Evolutionary conservation across 345 rosid species (phyloP).

Genomic region (Dimocarpus longan): DNA sequence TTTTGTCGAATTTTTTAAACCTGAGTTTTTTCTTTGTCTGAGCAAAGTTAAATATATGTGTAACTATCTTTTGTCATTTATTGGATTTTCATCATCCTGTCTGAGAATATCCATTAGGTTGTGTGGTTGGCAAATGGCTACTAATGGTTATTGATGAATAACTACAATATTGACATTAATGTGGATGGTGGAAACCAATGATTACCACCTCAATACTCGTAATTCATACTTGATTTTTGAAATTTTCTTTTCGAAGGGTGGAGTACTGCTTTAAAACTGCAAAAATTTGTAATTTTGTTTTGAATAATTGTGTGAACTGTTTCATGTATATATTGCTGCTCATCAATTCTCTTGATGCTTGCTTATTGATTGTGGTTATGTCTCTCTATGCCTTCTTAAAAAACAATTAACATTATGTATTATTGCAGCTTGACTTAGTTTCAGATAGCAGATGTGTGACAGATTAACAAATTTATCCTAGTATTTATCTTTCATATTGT

Average conservation of each 20-base stretch:
- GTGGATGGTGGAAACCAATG: background rate
- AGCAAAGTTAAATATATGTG: background rate
- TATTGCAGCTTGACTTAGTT: background rate
- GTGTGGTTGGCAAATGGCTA: background rate
- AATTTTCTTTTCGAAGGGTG: background rate
- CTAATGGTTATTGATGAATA: background rate
- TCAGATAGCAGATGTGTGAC: background rate
- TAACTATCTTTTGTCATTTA: background rate
- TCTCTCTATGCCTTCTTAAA: background rate
- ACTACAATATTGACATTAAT: background rate
- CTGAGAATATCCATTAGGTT: background rate
- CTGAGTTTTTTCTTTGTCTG: background rate
- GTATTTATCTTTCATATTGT: background rate
- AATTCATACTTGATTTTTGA: background rate
- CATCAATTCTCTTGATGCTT: background rate
- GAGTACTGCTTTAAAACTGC: background rate
- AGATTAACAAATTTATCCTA: background rate
- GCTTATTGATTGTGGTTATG: background rate
- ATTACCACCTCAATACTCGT: background rate
- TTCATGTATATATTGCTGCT: background rate
- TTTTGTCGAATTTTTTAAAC: background rate
- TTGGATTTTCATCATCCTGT: conserved; percentile 4
- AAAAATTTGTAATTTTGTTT: background rate
- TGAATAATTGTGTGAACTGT: background rate
- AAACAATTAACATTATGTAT: background rate